Evolutionary conservation across 202 grass and related monocot genomes (phyloP).

Genomic region (Carex arenaria): DNA sequence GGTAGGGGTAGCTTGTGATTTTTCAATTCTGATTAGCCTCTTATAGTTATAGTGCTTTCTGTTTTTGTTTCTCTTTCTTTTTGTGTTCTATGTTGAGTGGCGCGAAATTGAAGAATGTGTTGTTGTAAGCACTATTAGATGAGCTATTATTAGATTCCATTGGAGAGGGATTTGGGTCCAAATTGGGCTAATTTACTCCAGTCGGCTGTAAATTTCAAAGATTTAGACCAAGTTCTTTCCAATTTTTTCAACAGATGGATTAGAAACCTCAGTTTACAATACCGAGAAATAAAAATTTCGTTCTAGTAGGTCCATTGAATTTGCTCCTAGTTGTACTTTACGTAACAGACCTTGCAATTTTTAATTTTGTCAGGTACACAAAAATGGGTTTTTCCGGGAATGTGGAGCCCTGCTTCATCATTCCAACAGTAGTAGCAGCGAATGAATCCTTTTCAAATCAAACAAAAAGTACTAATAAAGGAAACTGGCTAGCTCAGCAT

Average conservation of each 20-base stretch:
- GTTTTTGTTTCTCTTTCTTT: neutral
- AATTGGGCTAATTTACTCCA: neutral
- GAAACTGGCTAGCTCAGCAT: slow-evolving; percentile 93
- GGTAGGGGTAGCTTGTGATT: slow-evolving; percentile 59
- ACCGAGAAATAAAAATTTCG: neutral
- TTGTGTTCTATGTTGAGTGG: neutral
- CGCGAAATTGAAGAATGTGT: neutral
- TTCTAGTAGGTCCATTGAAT: neutral
- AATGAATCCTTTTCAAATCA: slow-evolving; percentile 66
- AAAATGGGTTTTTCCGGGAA: slow-evolving; percentile 99
- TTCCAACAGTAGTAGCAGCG: slow-evolving; percentile 85
- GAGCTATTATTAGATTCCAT: slow-evolving; percentile 16
- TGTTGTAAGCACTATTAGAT: neutral
- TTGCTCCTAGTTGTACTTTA: neutral
- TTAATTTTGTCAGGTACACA: slow-evolving; percentile 53
- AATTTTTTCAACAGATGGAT: neutral
- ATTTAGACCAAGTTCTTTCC: neutral
- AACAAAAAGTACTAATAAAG: slow-evolving; percentile 55
- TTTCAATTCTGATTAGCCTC: neutral
- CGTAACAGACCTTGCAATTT: neutral
- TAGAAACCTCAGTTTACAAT: neutral
- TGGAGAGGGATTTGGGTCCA: neutral
- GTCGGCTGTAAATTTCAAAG: neutral
- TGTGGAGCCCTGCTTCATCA: slow-evolving; percentile 97
- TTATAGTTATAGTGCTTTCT: neutral